Base-by-base conservation (phyloP, 768 basidiomycete species). In the Rhodotorula toruloides region DNA sequence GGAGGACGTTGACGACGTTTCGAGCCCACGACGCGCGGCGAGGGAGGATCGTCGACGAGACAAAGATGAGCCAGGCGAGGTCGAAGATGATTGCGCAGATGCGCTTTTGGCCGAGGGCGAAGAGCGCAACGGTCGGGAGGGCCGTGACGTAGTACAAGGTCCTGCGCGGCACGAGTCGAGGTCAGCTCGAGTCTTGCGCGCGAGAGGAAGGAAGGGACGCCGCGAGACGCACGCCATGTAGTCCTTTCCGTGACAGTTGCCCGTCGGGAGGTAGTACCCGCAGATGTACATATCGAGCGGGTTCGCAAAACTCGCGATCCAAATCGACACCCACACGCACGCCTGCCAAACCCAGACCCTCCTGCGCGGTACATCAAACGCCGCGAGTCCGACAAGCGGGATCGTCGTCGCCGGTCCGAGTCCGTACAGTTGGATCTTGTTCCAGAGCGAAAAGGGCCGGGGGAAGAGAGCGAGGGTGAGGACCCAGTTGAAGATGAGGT, bases 321-420 rank as follows among this genome's bases (percentile, higher is more conserved):
- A 57, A 22, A 67, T 43, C 16, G 42, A 48, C 22, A 31, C n/a
- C 36, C 69, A 59, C 25, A 89, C 77, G 52, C 83, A 79, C n/a
- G 80, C 54, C 77, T 90, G 89, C 76, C 88, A 90, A 9, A 82
- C 76, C 36, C 79, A 76, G 21, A 80, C 79, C 27, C 83, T 81
- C 66, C 86, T 83, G 48, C 86, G 81, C 3, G 88, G 89, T 80
- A 84, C 85, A 79, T 91, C 86, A 73, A 83, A 86, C 60, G 86
- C 79, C 61, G 89, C 82, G 80, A 89, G 81, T 56, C 84, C 75
- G 36, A 84, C 75, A 42, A 89, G 78, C 2, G 86, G 87, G 29
- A 89, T 76, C 36, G 83, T 86, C 56, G 87, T 76, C 6, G 78
- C 76, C 4, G 88, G 84, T 5, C 84, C 82, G 70, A 87, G 40